A percentile compares a stretch with the other conserved stretches of the same genome.
Evolutionary conservation across 202 grass and related monocot genomes (phyloP).

Genomic region (Schoenoplectus tabernaemontani): DNA sequence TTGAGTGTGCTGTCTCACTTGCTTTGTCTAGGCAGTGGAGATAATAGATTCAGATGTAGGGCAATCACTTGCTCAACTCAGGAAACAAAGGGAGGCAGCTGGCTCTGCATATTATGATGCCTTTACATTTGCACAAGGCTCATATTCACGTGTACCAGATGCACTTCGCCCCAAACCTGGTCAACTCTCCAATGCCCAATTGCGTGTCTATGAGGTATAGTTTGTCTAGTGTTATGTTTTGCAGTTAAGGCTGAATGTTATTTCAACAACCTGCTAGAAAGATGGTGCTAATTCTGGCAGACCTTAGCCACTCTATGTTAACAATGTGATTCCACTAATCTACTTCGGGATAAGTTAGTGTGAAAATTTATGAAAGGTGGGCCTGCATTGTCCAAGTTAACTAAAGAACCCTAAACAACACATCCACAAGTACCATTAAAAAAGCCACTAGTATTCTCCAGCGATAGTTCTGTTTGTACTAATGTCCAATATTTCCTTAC

Average conservation of each 20-base stretch:
- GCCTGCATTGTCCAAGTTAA: neutral
- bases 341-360: neutral
- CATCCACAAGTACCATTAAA: neutral
- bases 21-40: constrained; percentile 52
- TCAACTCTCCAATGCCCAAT: constrained; percentile 56
- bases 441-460: neutral
- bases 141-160: constrained; percentile 56
- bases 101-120: constrained; percentile 87
- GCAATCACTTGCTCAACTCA: constrained; percentile 59
- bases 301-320: too few species aligned
- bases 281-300: too few species aligned
- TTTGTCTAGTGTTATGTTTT: neutral
- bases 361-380: neutral
- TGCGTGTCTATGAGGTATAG: constrained; percentile 74
- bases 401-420: neutral
- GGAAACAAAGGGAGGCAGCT: constrained; percentile 67
- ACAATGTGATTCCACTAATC: too few species aligned
- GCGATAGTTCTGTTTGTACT: neutral
- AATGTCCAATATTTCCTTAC: neutral
- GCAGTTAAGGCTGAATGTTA: neutral
- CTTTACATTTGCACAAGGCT: constrained; percentile 70
- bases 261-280: neutral
- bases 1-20: neutral
- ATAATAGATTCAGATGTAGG: constrained; percentile 85
- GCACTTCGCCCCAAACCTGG: constrained; percentile 71